Base-by-base conservation (phyloP, 2,329 filamentous ascomycete genomes). In the Gliomastix tumulicola region DNA sequence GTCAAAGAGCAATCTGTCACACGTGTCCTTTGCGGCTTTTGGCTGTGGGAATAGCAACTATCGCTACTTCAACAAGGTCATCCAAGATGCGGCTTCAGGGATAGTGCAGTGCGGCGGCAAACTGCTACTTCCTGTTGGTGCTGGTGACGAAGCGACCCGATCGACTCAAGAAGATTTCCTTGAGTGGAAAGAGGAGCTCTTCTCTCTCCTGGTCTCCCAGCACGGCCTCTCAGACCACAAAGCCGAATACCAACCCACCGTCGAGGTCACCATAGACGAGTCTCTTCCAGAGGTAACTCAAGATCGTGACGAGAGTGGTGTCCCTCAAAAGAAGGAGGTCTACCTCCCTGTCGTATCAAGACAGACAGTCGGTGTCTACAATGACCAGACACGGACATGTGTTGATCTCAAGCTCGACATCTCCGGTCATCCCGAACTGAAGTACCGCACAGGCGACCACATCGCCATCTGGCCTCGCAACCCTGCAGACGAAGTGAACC, bases 11-110 rank as follows among this genome's bases (percentile, higher is more conserved):
- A 89, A 87, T 52, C 76, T 98, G 56, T 89, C 89, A 60, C 98
- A 89, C 56, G 88, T 98, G 53, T 49, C 47, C 2, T 65, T 61
- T 35, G 49, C 50, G 13, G 78, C 88, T 39, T 98, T 98, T 53
- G 92, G 92, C 54, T 79, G 98, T 27, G 92, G 92, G 48, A 98
- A 98, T 73, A 98, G 97, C 71, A 97, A 92, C 20, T 98, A 98
- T 59, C 92, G 98, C 59, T 92, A 98, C 71, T 98, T 96, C 74
- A 98, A 98, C 69, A 84, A 84, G 36, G 95, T 98, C 88, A 27
- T 35, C 13, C 12, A 36, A 6, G 16, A 11, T 13, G 27, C 30
- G 7, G 34, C n/a, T 8, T 12, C 22, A 12, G 25, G 21, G 8
- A 21, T 39, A 10, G 10, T 19, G 18, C 9, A 17, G 11, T 21